Evolutionary conservation across 2,329 filamentous ascomycete genomes (phyloP).

Genomic region (Curvularia verruculosa): DNA sequence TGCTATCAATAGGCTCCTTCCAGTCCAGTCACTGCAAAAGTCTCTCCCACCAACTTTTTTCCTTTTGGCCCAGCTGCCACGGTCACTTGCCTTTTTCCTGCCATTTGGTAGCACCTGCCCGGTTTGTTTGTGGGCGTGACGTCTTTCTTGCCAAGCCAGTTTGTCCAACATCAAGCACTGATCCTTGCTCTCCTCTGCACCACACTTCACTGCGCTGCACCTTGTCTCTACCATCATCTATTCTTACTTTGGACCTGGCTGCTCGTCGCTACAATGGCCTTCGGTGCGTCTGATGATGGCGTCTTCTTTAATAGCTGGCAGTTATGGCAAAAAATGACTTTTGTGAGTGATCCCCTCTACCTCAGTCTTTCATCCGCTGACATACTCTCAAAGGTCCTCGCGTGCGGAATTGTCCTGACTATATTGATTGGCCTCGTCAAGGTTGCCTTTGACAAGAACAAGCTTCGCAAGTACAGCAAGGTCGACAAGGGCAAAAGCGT

Average conservation of each 20-base stretch:
- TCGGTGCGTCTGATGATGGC: constrained; percentile 37
- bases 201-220: no score
- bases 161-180: constrained; percentile 15
- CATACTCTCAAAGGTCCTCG: constrained; percentile 66
- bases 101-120: constrained; percentile 18
- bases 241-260: constrained; percentile 28
- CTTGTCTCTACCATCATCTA: constrained; percentile 15
- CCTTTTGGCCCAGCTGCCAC: neutral
- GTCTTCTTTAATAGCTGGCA: constrained; percentile 65
- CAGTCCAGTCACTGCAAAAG: constrained; percentile 1
- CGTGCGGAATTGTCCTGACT: constrained; percentile 71
- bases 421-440: constrained; percentile 72
- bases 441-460: constrained; percentile 57
- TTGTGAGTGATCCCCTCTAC: constrained; percentile 64
- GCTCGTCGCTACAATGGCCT: constrained; percentile 22
- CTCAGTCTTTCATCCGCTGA: constrained; percentile 28
- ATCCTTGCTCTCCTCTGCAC: constrained; percentile 18
- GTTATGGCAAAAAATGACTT: constrained; percentile 88
- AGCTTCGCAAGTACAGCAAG: constrained; percentile 52
- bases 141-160: constrained; percentile 22
- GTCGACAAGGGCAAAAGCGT: constrained; percentile 45
- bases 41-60: neutral
- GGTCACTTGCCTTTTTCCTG: neutral
- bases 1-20: constrained; percentile 1
- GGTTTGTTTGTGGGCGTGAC: constrained; percentile 21